phyloP scores from a whole-genome alignment of 257 asterid species.

The Capsicum baccatum region DNA sequence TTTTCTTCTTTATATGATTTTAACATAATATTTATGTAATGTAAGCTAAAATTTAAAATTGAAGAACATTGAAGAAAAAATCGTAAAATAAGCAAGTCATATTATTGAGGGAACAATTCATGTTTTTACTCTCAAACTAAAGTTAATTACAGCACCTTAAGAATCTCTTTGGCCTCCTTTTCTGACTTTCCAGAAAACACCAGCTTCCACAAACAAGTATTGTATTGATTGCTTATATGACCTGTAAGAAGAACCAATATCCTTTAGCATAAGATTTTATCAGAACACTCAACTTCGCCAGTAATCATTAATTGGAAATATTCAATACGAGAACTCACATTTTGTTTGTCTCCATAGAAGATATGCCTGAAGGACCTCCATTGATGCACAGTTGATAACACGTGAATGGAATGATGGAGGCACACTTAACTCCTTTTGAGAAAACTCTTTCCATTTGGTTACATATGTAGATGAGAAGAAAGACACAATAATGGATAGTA shows the following conservation, averaged over 20 bases:
- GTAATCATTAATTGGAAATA: slow-evolving; percentile 1
- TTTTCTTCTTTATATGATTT: slow-evolving; percentile 19
- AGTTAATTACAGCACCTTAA: slow-evolving; percentile 51
- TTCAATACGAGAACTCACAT: slow-evolving; percentile 48
- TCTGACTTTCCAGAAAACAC: slow-evolving; percentile 60
- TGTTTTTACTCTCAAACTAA: background rate
- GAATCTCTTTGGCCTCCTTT: slow-evolving; percentile 59
- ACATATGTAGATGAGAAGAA: slow-evolving; percentile 71
- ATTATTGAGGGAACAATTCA: background rate
- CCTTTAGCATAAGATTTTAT: background rate
- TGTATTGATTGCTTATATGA: slow-evolving; percentile 64
- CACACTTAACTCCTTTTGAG: slow-evolving; percentile 50
- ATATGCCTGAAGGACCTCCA: slow-evolving; percentile 88
- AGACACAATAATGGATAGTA: slow-evolving; percentile 72
- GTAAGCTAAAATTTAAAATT: background rate
- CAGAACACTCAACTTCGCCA: background rate
- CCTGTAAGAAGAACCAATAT: slow-evolving; percentile 50
- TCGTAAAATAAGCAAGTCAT: background rate
- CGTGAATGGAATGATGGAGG: slow-evolving; percentile 77
- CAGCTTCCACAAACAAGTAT: slow-evolving; percentile 79
- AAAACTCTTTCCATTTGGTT: slow-evolving; percentile 72
- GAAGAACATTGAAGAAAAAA: background rate
- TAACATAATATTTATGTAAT: background rate
- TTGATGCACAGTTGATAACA: slow-evolving; percentile 68
- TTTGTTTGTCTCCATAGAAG: slow-evolving; percentile 81